Evolutionary conservation across 2,329 filamentous ascomycete species (phyloP), one percentile per base, ranked within the genome.

Genomic region (Nemania serpens): DNA sequence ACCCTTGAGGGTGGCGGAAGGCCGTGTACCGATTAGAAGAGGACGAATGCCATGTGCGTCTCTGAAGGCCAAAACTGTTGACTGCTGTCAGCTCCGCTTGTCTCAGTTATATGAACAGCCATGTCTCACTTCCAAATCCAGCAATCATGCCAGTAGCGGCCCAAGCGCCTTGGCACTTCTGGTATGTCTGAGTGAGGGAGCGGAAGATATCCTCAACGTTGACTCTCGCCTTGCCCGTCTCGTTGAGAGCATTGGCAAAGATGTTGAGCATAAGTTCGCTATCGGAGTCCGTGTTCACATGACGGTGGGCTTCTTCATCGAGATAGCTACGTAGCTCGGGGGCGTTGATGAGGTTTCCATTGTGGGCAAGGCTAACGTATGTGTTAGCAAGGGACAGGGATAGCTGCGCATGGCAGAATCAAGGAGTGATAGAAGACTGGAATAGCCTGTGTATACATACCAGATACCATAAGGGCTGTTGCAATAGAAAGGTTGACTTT

Each of bases 101-200:
- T 22, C 34, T 37, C 9, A 10, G 5, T 15, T 10, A 42, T 15
- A 9, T 29, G 36, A 5, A 39, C 4, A 39, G 11, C 11, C 15
- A 39, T n/a, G 36, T 39, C 63, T 64, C 56, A 66, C 63, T 82
- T 61, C 91, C 91, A 68, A 91, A 95, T 75, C 89, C 89, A 63
- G 91, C 91, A 63, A 96, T 79, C 91, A 96, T 93, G 59, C 89
- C 90, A 33, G 90, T 91, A 74, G 89, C 93, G 36, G 91, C 91
- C 84, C 88, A 96, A 20, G 88, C 91, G 67, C 91, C 91, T 69
- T 90, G 49, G 47, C 90, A 93, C 49, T 83, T 83, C 66, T 86
- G 79, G 73, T 94, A 96, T 81, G 91, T 92, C 60, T 87, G 81
- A 66, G 82, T 81, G 63, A 96, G 79, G 20, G 88, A 86, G 45